phyloP scores from a whole-genome alignment of 768 basidiomycete species.

The Mycena leptocephala region DNA sequence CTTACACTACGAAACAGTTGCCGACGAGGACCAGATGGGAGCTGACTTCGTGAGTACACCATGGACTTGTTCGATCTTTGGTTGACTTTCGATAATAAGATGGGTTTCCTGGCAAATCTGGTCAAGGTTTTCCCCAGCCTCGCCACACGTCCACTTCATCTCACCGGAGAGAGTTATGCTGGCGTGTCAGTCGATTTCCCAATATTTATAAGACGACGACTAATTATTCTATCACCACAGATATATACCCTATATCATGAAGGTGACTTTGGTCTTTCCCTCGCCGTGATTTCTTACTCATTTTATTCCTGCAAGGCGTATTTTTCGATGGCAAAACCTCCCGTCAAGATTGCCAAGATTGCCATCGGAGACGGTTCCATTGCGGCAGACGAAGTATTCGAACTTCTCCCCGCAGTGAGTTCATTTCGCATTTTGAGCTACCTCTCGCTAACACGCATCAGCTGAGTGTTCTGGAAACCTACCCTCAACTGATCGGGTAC shows the following conservation, averaged over 20 bases:
- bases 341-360: slow-evolving; percentile 78
- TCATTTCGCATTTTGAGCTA: neutral
- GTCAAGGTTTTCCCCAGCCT: slow-evolving; percentile 84
- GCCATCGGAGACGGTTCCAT: slow-evolving; percentile 82
- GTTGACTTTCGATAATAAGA: slow-evolving; percentile 59
- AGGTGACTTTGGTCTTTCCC: slow-evolving; percentile 40
- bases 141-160: slow-evolving; percentile 74
- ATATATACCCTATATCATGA: slow-evolving; percentile 75
- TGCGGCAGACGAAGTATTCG: slow-evolving; percentile 65
- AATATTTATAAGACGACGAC: neutral
- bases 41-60: slow-evolving; percentile 63
- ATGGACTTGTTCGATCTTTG: neutral
- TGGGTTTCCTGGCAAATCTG: slow-evolving; percentile 81
- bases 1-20: slow-evolving; percentile 52
- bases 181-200: slow-evolving; percentile 76
- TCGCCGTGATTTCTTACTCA: neutral
- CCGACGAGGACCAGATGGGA: slow-evolving; percentile 79
- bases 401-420: slow-evolving; percentile 71
- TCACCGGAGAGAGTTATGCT: slow-evolving; percentile 85
- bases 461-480: slow-evolving; percentile 77
- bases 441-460: slow-evolving; percentile 39
- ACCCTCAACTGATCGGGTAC: slow-evolving; percentile 84
- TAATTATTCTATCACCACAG: slow-evolving; percentile 1
- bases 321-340: slow-evolving; percentile 74
- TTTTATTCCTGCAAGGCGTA: slow-evolving; percentile 55